A percentile compares a stretch with the other conserved stretches of the same genome.
Conservation (phyloP, 2,329 filamentous ascomycete genomes). For the Trematosphaeria pertusa region DNA sequence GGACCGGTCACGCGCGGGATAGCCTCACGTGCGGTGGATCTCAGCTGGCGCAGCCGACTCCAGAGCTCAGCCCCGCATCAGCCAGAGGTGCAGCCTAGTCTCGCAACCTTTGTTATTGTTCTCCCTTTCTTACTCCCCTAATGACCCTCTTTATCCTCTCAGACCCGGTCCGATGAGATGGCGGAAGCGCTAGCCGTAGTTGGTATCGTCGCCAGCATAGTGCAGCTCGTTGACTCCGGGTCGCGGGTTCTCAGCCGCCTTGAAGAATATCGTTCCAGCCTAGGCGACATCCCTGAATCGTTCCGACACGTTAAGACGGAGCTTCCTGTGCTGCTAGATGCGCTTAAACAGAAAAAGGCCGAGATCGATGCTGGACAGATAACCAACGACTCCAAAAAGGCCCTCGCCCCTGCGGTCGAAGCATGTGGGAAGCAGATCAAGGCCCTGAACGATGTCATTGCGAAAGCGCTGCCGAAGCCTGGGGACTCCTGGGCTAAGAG, state of each 20-base stretch:
- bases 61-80: no score
- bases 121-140: no score
- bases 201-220: constrained; percentile 10
- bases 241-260: constrained; percentile 10
- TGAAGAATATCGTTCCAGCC: constrained; percentile 9
- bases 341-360: constrained; percentile 11
- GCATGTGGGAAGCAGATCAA: constrained; percentile 12
- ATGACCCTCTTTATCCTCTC: no score
- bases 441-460: constrained; percentile 12
- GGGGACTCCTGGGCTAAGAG: constrained; percentile 10
- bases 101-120: no score
- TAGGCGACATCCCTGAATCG: constrained; percentile 9
- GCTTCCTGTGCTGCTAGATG: constrained; percentile 17
- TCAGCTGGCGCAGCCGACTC: no score
- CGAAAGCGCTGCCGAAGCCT: constrained; percentile 10
- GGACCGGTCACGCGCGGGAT: no score
- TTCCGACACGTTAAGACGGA: constrained; percentile 30
- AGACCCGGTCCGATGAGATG: no score
- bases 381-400: constrained; percentile 6
- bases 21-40: no score
- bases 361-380: constrained; percentile 6
- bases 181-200: constrained; percentile 14
- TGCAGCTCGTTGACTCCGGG: constrained; percentile 12
- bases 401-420: constrained; percentile 13
- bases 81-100: no score